Evolutionary conservation across 352 stramenopile genomes (phyloP).

Genomic region (Globisporangium heterothallicum): DNA sequence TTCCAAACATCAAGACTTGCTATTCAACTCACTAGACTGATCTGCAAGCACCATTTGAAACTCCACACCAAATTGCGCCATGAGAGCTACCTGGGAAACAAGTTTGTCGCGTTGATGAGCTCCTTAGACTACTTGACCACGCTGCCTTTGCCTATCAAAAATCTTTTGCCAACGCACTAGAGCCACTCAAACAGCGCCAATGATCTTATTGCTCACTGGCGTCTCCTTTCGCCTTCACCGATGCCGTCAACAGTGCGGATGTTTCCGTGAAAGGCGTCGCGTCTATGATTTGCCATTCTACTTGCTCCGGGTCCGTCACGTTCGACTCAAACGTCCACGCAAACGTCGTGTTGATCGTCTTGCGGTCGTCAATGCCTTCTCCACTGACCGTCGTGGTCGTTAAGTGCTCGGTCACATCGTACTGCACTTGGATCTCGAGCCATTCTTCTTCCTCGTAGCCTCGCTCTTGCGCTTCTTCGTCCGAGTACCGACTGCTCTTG

Average conservation of each 20-base stretch:
- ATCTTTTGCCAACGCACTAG: too few species aligned
- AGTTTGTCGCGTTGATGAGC: not conserved
- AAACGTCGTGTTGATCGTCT: slow-evolving; percentile 42
- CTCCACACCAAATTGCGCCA: too few species aligned
- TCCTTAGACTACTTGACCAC: too few species aligned
- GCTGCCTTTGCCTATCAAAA: too few species aligned
- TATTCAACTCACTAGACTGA: too few species aligned
- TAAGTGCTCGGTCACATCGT: slow-evolving; percentile 46
- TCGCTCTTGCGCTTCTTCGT: slow-evolving; percentile 15
- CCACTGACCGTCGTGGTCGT: slow-evolving; percentile 4
- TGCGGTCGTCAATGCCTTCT: slow-evolving; percentile 34
- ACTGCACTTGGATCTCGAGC: slow-evolving; percentile 40
- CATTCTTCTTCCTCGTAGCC: slow-evolving; percentile 32
- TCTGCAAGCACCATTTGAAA: not conserved
- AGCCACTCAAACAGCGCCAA: too few species aligned
- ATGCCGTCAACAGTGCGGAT: slow-evolving; percentile 7
- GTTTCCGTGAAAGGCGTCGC: slow-evolving; percentile 28
- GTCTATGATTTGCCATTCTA: slow-evolving; percentile 40
- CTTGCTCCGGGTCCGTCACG: slow-evolving; percentile 25
- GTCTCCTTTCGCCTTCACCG: too few species aligned
- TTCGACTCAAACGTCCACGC: slow-evolving; percentile 54
- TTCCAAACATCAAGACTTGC: too few species aligned
- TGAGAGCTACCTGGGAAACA: not conserved
- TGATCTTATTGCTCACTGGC: too few species aligned
- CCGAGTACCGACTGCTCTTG: slow-evolving; percentile 15